Evolutionary conservation across 176 grass and related monocot genomes (phyloP).

Genomic region (Aegilops speltoides): DNA sequence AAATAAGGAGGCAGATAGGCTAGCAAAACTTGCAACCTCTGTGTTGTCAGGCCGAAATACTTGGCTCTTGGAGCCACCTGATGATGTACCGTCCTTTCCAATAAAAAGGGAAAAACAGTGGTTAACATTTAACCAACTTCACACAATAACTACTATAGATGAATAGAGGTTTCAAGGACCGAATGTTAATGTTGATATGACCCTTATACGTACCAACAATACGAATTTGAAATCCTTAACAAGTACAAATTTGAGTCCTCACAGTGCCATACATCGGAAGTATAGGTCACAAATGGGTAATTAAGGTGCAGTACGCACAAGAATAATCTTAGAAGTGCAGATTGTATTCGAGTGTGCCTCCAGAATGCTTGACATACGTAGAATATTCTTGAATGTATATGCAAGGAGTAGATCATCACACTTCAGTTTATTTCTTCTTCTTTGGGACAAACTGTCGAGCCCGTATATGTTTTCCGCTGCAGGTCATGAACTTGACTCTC

Average conservation of each 20-base stretch:
- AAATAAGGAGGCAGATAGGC: too few relatives aligned
- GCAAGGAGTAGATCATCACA: neutral
- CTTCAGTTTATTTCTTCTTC: constrained; percentile 16
- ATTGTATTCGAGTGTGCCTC: neutral
- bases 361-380: neutral
- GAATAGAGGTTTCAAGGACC: neutral
- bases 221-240: neutral
- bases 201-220: neutral
- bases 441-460: constrained; percentile 65
- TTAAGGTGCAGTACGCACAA: neutral
- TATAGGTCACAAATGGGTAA: neutral
- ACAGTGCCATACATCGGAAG: neutral
- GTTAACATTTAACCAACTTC: neutral
- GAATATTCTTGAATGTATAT: neutral
- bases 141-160: neutral
- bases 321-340: neutral
- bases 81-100: neutral
- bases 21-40: too few relatives aligned
- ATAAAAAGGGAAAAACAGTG: neutral
- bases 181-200: neutral
- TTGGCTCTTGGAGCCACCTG: too few relatives aligned
- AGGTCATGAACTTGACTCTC: constrained; percentile 45
- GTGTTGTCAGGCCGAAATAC: too few relatives aligned
- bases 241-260: neutral
- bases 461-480: constrained; percentile 56